These are phyloP conservation scores for Leccinum boreale DNA, from an alignment of 768 basidiomycete species.

Conservation along the genomic window DNA sequence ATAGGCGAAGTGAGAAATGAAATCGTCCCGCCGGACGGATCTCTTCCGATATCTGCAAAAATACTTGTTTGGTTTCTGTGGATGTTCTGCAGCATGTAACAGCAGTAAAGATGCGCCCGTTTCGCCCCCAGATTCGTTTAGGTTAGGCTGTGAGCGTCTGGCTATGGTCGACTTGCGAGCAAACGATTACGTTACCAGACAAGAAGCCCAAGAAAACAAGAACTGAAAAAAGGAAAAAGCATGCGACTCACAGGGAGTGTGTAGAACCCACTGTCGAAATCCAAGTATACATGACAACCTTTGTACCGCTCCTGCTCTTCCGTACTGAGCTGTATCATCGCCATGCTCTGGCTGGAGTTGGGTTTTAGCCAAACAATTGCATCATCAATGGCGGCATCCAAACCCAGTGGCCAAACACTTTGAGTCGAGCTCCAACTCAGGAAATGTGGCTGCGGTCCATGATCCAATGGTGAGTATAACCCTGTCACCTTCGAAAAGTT, in stretches of 20 bases:
- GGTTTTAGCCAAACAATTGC: not conserved
- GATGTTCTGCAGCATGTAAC: not conserved
- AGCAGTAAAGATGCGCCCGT: not conserved
- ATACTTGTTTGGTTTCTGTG: not conserved
- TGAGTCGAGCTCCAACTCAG: constrained; percentile 47
- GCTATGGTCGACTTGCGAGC: not conserved
- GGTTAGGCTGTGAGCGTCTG: not conserved
- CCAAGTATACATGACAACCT: constrained; percentile 64
- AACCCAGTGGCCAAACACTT: constrained; percentile 81
- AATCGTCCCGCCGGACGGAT: constrained; percentile 21
- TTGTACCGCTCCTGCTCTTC: constrained; percentile 66
- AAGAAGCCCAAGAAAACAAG: not conserved
- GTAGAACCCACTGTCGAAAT: constrained; percentile 76
- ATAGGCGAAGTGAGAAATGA: constrained; percentile 1
- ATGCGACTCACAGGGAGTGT: constrained; percentile 65
- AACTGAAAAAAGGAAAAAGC: not conserved
- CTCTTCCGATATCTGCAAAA: constrained; percentile 17
- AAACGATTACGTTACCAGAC: not conserved
- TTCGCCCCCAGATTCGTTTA: not conserved
- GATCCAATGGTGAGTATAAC: constrained; percentile 74
- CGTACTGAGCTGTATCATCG: constrained; percentile 66
- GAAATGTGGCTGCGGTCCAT: constrained; percentile 84
- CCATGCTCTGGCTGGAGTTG: constrained; percentile 68
- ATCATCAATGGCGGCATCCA: constrained; percentile 11
- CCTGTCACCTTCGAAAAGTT: constrained; percentile 49